Base-by-base conservation (phyloP, 352 stramenopile genomes). In the Blastocystis sp. region DNA sequence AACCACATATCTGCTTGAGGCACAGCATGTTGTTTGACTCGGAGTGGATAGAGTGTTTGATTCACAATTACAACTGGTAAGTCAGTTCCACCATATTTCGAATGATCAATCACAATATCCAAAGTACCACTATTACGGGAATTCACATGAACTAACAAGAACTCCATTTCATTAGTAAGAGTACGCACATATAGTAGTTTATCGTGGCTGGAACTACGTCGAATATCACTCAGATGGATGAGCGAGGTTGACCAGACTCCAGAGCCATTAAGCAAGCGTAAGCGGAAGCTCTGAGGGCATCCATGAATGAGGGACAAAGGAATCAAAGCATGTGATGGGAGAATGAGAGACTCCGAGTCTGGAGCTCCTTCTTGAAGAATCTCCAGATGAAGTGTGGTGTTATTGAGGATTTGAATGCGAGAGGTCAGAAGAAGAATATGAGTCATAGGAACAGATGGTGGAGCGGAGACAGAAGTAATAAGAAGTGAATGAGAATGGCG, bases 91-190 rank as follows among this genome's bases (percentile, higher is more conserved):
- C 30, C 53, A 35, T 51, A 69, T 35, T 22, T 42, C 6, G 17
- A 66, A 44, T 84, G 27, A 37, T 84, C 68, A 33, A 84, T 56
- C 19, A 84, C 30, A 4, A 84, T 9, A 13, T 84, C 59, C 15
- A 68, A 33, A 30, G 22, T 42, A 33, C 51, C 48, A 17, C 40
- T 44, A 30, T 35, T 9, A 17, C 57, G 53, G 53, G 35, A 37
- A 17, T 66, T 37, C 35, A 56, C 59, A 22, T 22, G 27, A 9
- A 84, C 73, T 19, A 69, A n/a, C 19, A 84, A 54, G 73, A 66
- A 84, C 24, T 42, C 48, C 44, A 53, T 27, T 24, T 48, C 51
- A 19, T 42, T 30, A 15, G 42, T 11, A 24, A 30, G 15, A n/a
- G 37, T 35, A 17, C 53, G 64, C 33, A 51, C 37, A 42, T 56